These are phyloP conservation scores for Aspergillus proliferans DNA, from an alignment of 2,329 filamentous ascomycete genomes.

Conservation along the genomic window DNA sequence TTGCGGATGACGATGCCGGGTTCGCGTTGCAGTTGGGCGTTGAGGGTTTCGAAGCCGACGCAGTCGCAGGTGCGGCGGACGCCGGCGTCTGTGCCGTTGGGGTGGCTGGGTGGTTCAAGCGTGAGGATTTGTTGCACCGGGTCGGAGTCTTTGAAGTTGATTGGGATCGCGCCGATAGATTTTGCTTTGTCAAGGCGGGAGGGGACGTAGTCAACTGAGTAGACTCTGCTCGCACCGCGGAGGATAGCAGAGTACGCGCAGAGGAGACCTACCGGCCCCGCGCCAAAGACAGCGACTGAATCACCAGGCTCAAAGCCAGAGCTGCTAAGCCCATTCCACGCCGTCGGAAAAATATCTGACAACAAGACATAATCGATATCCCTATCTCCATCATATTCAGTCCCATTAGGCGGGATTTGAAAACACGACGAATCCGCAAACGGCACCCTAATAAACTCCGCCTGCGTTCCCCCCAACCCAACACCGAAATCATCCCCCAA, in stretches of 20 bases:
- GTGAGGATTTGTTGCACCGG: slow-evolving; percentile 30
- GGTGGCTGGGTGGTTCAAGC: background rate
- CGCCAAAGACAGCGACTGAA: slow-evolving; percentile 57
- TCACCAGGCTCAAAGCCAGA: slow-evolving; percentile 43
- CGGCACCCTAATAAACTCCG: background rate
- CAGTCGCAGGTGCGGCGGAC: slow-evolving; percentile 10
- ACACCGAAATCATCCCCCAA: slow-evolving; percentile 74
- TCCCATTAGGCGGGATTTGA: background rate
- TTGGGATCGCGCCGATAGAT: slow-evolving; percentile 50
- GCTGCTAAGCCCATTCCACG: slow-evolving; percentile 32
- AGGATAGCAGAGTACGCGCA: slow-evolving; percentile 58
- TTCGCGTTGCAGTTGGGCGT: background rate
- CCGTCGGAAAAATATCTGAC: slow-evolving; percentile 36
- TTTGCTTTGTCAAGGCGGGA: slow-evolving; percentile 54
- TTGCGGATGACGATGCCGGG: too few relatives aligned
- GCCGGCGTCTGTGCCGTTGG: slow-evolving; percentile 1
- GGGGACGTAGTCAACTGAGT: slow-evolving; percentile 55
- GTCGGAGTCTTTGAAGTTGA: slow-evolving; percentile 57
- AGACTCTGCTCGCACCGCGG: slow-evolving; percentile 55
- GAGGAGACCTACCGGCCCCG: slow-evolving; percentile 60
- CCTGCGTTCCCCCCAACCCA: slow-evolving; percentile 77
- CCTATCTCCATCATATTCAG: background rate
- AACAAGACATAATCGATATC: slow-evolving; percentile 3
- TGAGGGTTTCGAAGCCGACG: slow-evolving; percentile 8
- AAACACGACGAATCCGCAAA: background rate